Percentiles rank a stretch among this genome's conserved stretches.
Evolutionary conservation across 345 rosid species (phyloP).

Genomic region (Carallia pectinifolia): DNA sequence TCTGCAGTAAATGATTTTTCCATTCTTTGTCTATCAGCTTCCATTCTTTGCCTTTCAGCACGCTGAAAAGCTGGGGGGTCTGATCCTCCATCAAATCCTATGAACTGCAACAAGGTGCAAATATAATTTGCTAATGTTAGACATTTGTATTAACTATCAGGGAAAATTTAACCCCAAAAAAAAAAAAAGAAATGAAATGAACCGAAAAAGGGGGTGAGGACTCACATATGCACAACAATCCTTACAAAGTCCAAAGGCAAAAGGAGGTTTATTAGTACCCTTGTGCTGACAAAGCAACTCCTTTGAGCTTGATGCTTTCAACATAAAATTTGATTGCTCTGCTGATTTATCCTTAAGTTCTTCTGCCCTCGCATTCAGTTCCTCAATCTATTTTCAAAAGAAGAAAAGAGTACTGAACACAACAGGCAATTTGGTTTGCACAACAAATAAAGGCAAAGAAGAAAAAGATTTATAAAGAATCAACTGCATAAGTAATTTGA

Average conservation of each 20-base stretch:
- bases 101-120: slow-evolving; percentile 44
- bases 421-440: no score
- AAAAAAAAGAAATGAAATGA: not conserved
- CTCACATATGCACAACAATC: slow-evolving; percentile 63
- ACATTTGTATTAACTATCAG: slow-evolving; percentile 7
- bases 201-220: slow-evolving; percentile 9
- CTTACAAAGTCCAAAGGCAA: slow-evolving; percentile 66
- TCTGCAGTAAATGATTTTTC: slow-evolving; percentile 41
- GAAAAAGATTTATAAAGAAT: not conserved
- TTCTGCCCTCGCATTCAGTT: slow-evolving; percentile 54
- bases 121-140: slow-evolving; percentile 13
- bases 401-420: not conserved
- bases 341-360: slow-evolving; percentile 38
- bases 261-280: slow-evolving; percentile 34
- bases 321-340: slow-evolving; percentile 24
- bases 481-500: not conserved
- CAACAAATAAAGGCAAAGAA: not conserved
- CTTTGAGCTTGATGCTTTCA: slow-evolving; percentile 24
- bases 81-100: slow-evolving; percentile 82
- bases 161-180: not conserved
- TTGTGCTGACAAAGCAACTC: slow-evolving; percentile 67
- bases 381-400: slow-evolving; percentile 55
- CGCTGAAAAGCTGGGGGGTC: slow-evolving; percentile 90
- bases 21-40: slow-evolving; percentile 68
- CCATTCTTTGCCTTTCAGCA: slow-evolving; percentile 72